Base-by-base conservation (phyloP, 2,329 filamentous ascomycete species). In the Aspergillus carbonarius region DNA sequence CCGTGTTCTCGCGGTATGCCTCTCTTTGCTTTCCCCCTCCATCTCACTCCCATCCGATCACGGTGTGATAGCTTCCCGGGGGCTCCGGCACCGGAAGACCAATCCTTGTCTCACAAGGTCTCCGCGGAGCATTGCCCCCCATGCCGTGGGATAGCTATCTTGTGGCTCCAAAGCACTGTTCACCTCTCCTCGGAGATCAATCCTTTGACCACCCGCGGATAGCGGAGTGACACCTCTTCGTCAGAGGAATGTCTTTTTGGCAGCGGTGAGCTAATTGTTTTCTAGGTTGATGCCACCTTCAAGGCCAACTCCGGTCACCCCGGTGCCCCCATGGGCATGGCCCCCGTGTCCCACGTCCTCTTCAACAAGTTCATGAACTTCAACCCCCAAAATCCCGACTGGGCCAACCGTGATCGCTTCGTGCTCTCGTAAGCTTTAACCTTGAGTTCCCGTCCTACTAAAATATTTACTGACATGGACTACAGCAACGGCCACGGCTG, bases 311-410 rank as follows among this genome's bases (percentile, higher is more conserved):
- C 93, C 67, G 95, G 95, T 77, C 95, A 99, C 83, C 95, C 95
- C 74, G 95, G 95, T 85, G 95, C 95, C 78, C 95, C 95, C 73
- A 99, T 99, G 95, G 88, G 86, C 76, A 85, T 98, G 91, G 95
- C 95, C 74, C 93, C 95, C 63, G 88, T 93, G 74, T 89, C 95
- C 79, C 95, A 98, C 85, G 92, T 98, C 73, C 87, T 99, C 66
- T 99, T 91, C 84, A 96, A 96, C 87, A 96, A 95, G 81, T 96
- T 97, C 85, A 92, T 99, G 92, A 96, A 82, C 78, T 99, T 97
- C 87, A 99, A 98, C 89, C 95, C 95, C 73, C 96, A 97, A 89
- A 97, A 96, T 87, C 91, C 95, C 71, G 85, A 92, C 66, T 99
- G 93, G 93, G 74, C 95, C 72, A 98, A 98, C 87, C 89, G 95